Evolutionary conservation across 805 yeast genomes (phyloP).

Genomic region (Wickerhamomyces sydowiorum): DNA sequence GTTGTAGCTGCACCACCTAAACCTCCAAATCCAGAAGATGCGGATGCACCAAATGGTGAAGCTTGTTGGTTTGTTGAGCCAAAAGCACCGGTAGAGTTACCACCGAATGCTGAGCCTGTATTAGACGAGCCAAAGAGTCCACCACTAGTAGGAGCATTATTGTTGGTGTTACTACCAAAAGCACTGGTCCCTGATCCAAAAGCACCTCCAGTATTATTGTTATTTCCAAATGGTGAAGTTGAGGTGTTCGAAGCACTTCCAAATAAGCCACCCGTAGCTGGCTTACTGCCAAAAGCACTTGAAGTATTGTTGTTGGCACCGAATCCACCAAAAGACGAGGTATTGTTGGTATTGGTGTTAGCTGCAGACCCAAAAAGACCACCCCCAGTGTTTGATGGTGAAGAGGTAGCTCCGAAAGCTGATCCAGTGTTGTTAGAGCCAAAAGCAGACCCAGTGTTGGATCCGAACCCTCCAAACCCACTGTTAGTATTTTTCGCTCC

Average conservation of each 20-base stretch:
- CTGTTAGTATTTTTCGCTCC: slow-evolving; percentile 20
- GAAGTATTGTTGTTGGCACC: slow-evolving; percentile 5
- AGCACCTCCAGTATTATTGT: slow-evolving; percentile 15
- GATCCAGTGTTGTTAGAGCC: slow-evolving; percentile 13
- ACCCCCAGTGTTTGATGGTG: slow-evolving; percentile 15
- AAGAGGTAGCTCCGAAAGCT: slow-evolving; percentile 20
- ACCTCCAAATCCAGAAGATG: slow-evolving; percentile 18
- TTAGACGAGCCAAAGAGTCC: slow-evolving; percentile 35
- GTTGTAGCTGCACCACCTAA: slow-evolving; percentile 20
- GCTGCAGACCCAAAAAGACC: slow-evolving; percentile 16
- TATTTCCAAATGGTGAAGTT: slow-evolving; percentile 16
- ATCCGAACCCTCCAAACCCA: slow-evolving; percentile 30
- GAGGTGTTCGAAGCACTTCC: slow-evolving; percentile 22
- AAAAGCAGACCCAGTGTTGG: slow-evolving; percentile 20
- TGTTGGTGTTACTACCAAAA: slow-evolving; percentile 16
- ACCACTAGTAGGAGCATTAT: slow-evolving; percentile 20
- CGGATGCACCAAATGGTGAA: slow-evolving; percentile 36
- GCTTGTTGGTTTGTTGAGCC: slow-evolving; percentile 24
- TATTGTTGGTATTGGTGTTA: slow-evolving; percentile 9
- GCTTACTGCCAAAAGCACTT: slow-evolving; percentile 19
- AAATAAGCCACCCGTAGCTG: slow-evolving; percentile 10
- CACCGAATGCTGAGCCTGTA: slow-evolving; percentile 18
- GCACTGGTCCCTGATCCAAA: slow-evolving; percentile 13
- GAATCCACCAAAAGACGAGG: slow-evolving; percentile 11
- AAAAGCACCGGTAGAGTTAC: slow-evolving; percentile 16